A percentile compares a stretch with the other conserved stretches of the same genome.
Conservation (phyloP, 208 protist species). For the Endotrypanum monterogeii region DNA sequence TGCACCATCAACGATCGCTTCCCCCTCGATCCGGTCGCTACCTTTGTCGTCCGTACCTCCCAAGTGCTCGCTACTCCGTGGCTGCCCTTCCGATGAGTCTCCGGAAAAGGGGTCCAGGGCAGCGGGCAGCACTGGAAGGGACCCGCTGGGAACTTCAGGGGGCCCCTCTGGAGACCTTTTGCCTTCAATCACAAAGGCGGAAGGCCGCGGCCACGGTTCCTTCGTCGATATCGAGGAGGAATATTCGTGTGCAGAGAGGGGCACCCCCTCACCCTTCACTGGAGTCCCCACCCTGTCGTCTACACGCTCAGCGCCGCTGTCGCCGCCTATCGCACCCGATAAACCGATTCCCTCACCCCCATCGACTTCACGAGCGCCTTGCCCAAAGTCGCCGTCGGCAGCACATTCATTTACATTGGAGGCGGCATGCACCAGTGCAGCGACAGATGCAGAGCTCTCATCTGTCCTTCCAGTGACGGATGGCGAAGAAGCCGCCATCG, state of each 20-base stretch:
- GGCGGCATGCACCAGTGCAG: neutral
- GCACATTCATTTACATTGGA: neutral
- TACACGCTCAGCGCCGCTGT: neutral
- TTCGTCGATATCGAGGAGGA: neutral
- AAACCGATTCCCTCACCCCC: neutral
- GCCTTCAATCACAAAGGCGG: neutral
- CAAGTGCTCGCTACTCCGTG: neutral
- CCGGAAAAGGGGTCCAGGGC: neutral
- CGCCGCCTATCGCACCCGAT: neutral
- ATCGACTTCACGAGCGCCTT: neutral
- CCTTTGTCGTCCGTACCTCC: neutral
- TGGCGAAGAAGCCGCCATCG: neutral
- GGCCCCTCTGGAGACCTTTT: neutral
- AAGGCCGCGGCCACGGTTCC: neutral
- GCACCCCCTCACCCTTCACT: neutral
- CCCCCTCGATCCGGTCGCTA: slow-evolving; percentile 1
- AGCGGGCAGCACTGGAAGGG: neutral
- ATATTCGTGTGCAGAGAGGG: neutral
- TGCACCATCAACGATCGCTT: neutral
- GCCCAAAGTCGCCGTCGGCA: neutral
- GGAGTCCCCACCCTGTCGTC: neutral
- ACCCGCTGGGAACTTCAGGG: neutral
- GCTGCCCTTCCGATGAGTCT: neutral
- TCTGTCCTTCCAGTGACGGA: neutral
- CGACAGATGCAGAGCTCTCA: neutral